These are phyloP conservation scores for Herpetospermum pedunculosum DNA, from an alignment of 306 rosid species.

Conservation along the genomic window DNA sequence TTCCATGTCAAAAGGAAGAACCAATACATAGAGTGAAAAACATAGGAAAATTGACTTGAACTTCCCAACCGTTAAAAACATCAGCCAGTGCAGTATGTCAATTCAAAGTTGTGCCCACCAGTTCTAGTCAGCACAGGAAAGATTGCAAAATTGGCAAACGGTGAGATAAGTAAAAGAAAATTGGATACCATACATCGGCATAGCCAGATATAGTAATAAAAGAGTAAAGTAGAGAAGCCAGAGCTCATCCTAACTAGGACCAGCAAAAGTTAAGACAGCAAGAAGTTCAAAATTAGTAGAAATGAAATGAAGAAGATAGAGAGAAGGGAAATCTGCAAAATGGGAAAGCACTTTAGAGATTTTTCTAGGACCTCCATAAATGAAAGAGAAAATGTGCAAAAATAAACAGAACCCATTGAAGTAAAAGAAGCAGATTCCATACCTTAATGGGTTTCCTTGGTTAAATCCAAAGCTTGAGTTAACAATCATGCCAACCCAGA, in stretches of 20 bases:
- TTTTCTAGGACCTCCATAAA: background rate
- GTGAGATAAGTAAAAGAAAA: background rate
- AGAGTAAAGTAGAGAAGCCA: background rate
- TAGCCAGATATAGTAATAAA: background rate
- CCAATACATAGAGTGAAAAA: background rate
- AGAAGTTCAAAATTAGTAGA: background rate
- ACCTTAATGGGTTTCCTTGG: constrained; percentile 85
- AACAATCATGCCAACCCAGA: constrained; percentile 93
- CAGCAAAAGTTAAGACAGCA: background rate
- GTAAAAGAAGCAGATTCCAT: constrained; percentile 15
- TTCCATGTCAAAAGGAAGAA: background rate
- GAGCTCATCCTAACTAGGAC: background rate
- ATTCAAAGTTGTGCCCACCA: background rate
- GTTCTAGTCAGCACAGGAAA: background rate
- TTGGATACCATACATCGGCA: background rate
- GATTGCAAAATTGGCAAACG: background rate
- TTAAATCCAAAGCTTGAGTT: constrained; percentile 94
- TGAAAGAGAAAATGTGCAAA: constrained; percentile 7
- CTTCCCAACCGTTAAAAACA: background rate
- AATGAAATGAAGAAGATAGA: background rate
- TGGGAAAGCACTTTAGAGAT: background rate
- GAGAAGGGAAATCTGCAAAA: background rate
- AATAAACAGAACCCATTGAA: constrained; percentile 12
- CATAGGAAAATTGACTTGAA: background rate
- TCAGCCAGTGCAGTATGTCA: background rate